Evolutionary conservation across 2,329 filamentous ascomycete species (phyloP).

Genomic region (Cytospora leucostoma): DNA sequence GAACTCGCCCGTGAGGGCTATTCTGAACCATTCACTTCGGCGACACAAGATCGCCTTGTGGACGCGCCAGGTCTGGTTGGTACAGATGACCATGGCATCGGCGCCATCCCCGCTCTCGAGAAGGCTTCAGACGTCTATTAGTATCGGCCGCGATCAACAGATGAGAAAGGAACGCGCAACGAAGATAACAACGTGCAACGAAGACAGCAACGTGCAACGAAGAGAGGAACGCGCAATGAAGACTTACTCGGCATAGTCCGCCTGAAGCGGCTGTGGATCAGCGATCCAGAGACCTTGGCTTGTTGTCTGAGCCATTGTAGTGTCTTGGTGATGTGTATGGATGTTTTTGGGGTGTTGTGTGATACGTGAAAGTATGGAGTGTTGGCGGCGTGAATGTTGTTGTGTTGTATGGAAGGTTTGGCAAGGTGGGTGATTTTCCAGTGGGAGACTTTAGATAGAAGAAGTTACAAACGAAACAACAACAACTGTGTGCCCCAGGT

Average conservation of each 20-base stretch:
- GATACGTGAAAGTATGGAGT: no score
- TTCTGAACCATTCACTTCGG: conserved; percentile 9
- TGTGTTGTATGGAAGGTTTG: background rate
- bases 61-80: background rate
- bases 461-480: no score
- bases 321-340: no score
- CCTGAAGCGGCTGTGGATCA: background rate
- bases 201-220: background rate
- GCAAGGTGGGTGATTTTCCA: background rate
- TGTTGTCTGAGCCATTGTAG: background rate
- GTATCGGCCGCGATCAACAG: background rate
- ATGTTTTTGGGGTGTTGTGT: no score
- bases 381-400: background rate
- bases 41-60: conserved; percentile 1
- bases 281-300: background rate
- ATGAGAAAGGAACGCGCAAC: background rate
- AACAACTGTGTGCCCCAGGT: no score
- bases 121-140: background rate
- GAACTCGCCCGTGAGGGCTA: background rate
- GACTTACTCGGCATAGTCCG: background rate
- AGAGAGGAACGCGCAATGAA: background rate
- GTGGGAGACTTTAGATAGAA: no score
- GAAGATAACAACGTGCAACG: background rate
- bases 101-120: background rate
- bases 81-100: conserved; percentile 1